Evolutionary conservation across 352 stramenopile genomes (phyloP), one percentile per base, ranked within the genome.

Genomic region (Phytophthora agathidicida): DNA sequence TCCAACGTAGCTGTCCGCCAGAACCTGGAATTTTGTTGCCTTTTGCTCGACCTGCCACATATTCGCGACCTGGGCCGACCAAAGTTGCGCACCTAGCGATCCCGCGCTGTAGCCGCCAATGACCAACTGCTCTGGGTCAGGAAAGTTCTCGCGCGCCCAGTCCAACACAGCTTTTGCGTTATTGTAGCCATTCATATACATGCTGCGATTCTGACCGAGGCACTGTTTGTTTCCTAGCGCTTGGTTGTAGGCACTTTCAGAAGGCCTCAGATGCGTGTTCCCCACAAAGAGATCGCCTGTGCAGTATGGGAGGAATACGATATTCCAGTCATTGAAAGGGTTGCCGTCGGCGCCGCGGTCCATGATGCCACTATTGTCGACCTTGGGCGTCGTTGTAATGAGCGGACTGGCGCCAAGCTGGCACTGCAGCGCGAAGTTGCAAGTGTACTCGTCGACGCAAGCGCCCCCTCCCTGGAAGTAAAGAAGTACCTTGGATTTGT

Each of bases 251-350:
- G 17, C 24, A 39, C 65, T 71, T 39, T 77, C 59, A 13, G 33
- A 59, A 10, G 46, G 7, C 14, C 35, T 49, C 8, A 60, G 26
- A 7, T 61, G 11, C 1, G 55, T 39, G 59, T 73, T 77, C 23
- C 80, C 80, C 0, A 82, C 48, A 46, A 88, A 80, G 44, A 90
- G 58, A 26, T 90, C 77, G 10, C 77, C 75, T 30, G 77, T 87
- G 67, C 80, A 90, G 62, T 90, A 88, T 22, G 76, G 77, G 7
- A 90, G 47, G 55, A 83, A 74, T 13, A 90, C 78, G 37, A 88
- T 75, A 51, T 84, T 83, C 77, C 77, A 90, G 67, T 88, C 77
- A 39, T 72, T 73, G 52, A 88, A 88, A 19, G 72, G 17, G 57
- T 87, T 90, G 22, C 64, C 51, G 5, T 58, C 33, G 14, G 76